Percentiles rank a stretch among this genome's conserved stretches.
phyloP scores from a whole-genome alignment of 2,329 filamentous ascomycete species.

The Talaromyces sp. region DNA sequence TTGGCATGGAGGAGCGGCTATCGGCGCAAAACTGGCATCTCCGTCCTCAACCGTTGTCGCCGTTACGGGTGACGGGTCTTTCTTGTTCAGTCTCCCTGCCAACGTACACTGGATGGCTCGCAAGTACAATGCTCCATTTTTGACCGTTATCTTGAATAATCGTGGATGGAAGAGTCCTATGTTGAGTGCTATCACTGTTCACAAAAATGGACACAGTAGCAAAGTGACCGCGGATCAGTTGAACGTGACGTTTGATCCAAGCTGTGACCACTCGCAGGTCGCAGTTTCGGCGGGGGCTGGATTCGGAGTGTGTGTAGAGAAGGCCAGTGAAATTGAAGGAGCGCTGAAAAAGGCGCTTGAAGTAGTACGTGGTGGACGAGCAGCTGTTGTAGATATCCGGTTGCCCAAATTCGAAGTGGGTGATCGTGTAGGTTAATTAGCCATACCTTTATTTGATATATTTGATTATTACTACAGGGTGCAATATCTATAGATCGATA shows the following conservation, averaged over 20 bases:
- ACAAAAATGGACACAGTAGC: not conserved
- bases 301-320: not conserved
- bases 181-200: not conserved
- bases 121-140: slow-evolving; percentile 1
- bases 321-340: not conserved
- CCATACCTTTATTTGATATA: not conserved
- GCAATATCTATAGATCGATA: not conserved
- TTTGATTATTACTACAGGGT: not conserved
- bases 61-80: not conserved
- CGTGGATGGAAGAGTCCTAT: slow-evolving; percentile 8
- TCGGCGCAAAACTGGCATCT: not conserved
- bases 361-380: not conserved
- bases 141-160: slow-evolving; percentile 3
- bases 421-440: not conserved
- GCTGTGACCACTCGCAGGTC: not conserved
- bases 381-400: not conserved
- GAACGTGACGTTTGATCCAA: not conserved
- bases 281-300: not conserved
- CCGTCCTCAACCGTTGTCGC: not conserved
- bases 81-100: not conserved
- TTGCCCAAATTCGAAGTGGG: not conserved
- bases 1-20: not conserved
- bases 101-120: slow-evolving; percentile 1
- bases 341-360: not conserved
- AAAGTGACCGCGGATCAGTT: not conserved